These are phyloP conservation scores for Epichloe festucae DNA, from an alignment of 2,329 filamentous ascomycete genomes.

Conservation along the genomic window DNA sequence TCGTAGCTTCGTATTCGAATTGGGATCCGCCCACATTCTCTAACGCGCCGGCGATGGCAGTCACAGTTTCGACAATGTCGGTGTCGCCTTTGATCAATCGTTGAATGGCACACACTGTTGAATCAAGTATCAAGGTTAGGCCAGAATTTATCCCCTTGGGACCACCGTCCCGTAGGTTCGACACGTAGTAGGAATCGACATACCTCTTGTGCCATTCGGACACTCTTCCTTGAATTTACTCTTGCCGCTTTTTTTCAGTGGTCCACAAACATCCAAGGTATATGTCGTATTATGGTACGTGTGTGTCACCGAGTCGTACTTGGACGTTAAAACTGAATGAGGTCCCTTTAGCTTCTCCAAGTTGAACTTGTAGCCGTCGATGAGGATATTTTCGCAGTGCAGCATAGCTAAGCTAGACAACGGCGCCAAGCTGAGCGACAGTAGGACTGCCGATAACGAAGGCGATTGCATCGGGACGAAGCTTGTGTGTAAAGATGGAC, in stretches of 20 bases:
- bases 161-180: not conserved
- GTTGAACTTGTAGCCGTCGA: constrained; percentile 49
- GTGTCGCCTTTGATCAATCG: constrained; percentile 38
- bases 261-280: constrained; percentile 63
- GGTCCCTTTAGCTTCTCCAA: constrained; percentile 51
- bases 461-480: constrained; percentile 26
- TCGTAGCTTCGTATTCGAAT: constrained; percentile 53
- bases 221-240: constrained; percentile 47
- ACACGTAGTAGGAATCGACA: constrained; percentile 7
- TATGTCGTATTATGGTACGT: constrained; percentile 59
- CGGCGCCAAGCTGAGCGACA: constrained; percentile 25
- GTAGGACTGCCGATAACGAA: constrained; percentile 22
- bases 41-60: constrained; percentile 65
- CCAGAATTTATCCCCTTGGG: not conserved
- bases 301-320: constrained; percentile 37
- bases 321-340: constrained; percentile 51
- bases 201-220: constrained; percentile 55
- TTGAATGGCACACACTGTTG: constrained; percentile 61
- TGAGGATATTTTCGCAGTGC: constrained; percentile 48
- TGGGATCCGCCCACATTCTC: constrained; percentile 40
- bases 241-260: constrained; percentile 47
- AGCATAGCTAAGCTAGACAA: constrained; percentile 35
- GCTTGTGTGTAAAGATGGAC: not conserved
- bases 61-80: constrained; percentile 41
- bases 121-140: not conserved